These are phyloP conservation scores for Fusarium nelsonii DNA, from an alignment of 2,329 filamentous ascomycete genomes.

Conservation along the genomic window DNA sequence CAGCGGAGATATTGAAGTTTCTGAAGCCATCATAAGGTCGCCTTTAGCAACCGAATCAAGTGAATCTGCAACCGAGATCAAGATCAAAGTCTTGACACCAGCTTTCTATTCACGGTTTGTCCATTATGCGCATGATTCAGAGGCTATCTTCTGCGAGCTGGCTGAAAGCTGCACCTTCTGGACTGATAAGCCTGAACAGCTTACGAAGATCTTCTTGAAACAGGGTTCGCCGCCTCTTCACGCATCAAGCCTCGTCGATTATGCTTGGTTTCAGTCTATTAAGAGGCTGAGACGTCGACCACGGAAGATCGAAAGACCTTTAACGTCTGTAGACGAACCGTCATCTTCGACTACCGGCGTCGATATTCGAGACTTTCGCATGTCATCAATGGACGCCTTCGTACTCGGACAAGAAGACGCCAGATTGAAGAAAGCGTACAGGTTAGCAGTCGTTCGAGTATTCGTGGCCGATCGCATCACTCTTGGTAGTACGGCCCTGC, in stretches of 20 bases:
- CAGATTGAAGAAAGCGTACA: slow-evolving; percentile 52
- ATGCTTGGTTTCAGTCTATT: slow-evolving; percentile 58
- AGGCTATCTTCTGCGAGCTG: slow-evolving; percentile 71
- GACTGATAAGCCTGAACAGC: slow-evolving; percentile 66
- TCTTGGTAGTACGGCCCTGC: slow-evolving; percentile 51
- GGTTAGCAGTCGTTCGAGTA: slow-evolving; percentile 54
- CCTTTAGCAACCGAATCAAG: slow-evolving; percentile 37
- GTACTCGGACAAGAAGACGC: slow-evolving; percentile 54
- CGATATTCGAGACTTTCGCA: slow-evolving; percentile 62
- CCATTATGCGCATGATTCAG: slow-evolving; percentile 71
- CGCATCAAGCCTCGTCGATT: slow-evolving; percentile 54
- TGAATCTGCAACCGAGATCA: slow-evolving; percentile 55
- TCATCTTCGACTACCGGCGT: slow-evolving; percentile 28
- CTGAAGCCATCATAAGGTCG: slow-evolving; percentile 56
- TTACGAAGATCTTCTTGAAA: slow-evolving; percentile 61
- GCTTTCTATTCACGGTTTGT: slow-evolving; percentile 76
- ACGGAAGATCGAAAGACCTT: slow-evolving; percentile 55
- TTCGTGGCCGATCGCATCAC: slow-evolving; percentile 60
- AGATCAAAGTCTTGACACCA: slow-evolving; percentile 71
- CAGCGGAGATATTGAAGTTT: slow-evolving; percentile 58
- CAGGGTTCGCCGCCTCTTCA: slow-evolving; percentile 54
- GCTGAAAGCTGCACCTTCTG: slow-evolving; percentile 69
- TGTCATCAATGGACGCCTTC: slow-evolving; percentile 65
- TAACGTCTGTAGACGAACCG: slow-evolving; percentile 54
- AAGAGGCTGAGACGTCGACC: slow-evolving; percentile 59